Evolutionary conservation across 495 filamentous ascomycete genomes (phyloP).

Genomic region (Entonaema liquescens): DNA sequence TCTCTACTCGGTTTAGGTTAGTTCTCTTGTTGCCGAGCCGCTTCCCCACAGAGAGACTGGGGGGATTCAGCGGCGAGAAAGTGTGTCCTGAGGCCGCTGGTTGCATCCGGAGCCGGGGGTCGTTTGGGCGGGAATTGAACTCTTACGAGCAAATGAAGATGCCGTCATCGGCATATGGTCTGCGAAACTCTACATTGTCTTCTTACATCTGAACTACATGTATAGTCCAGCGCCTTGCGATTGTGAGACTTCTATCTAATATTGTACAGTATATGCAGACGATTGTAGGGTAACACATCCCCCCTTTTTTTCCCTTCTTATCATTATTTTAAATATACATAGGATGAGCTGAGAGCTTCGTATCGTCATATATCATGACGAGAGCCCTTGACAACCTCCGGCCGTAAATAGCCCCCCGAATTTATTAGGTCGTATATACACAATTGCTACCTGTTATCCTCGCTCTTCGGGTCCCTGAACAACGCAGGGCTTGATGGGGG

Average conservation of each 20-base stretch:
- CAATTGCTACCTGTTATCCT: slow-evolving; percentile 31
- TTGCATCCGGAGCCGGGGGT: background rate
- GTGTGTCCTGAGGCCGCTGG: background rate
- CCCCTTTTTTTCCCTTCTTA: slow-evolving; percentile 1
- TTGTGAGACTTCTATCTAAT: slow-evolving; percentile 34
- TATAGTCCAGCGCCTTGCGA: slow-evolving; percentile 26
- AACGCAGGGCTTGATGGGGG: slow-evolving; percentile 41
- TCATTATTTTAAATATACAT: slow-evolving; percentile 31
- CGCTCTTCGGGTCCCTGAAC: slow-evolving; percentile 33
- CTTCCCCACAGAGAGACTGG: slow-evolving; percentile 27
- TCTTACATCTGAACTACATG: slow-evolving; percentile 8
- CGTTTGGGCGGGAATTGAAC: background rate
- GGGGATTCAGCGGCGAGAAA: background rate
- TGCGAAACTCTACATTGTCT: slow-evolving; percentile 1
- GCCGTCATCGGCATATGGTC: slow-evolving; percentile 21
- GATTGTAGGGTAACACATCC: background rate
- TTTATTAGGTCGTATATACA: slow-evolving; percentile 24
- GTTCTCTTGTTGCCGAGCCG: slow-evolving; percentile 20
- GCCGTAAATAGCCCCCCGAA: slow-evolving; percentile 1
- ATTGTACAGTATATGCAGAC: slow-evolving; percentile 34
- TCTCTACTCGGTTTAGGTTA: slow-evolving; percentile 24
- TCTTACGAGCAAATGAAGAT: background rate
- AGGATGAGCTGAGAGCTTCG: slow-evolving; percentile 38
- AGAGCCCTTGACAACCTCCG: slow-evolving; percentile 28
- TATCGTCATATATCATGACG: slow-evolving; percentile 26